Evolutionary conservation across 306 rosid species (phyloP), one percentile per base, ranked within the genome.

Genomic region (Quercus variabilis): DNA sequence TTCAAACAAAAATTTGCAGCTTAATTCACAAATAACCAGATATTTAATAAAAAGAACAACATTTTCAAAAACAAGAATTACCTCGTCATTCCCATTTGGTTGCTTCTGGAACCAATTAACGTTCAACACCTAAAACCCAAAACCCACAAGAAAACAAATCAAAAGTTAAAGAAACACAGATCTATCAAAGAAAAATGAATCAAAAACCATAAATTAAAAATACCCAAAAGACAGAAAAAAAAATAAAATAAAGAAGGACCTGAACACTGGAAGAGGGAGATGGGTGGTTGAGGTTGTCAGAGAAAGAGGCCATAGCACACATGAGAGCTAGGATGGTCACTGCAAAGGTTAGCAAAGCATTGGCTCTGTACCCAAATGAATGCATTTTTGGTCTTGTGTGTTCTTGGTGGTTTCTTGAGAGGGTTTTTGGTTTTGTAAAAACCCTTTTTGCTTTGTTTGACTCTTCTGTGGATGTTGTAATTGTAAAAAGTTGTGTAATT

Each of bases 61-160:
- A 41, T 25, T 38, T 38, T 7, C 0, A 41, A 41, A 71, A 33
- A 56, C 1, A 38, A 64, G 19, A 77, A 55, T 52, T 78, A 95
- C 99, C 94, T 95, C 99, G 69, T 93, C 98, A 57, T 95, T 89
- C 80, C 97, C 97, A 74, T 87, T 85, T 15, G 93, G 93, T 86
- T 95, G 99, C 90, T 91, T 91, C 88, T 89, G 96, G 71, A 93
- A 93, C 99, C 97, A 89, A 78, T 91, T 90, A 65, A 91, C 87
- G 52, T 89, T 90, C 90, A 89, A 73, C 1, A 93, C 98, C 99
- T 91, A 52, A 21, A 71, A 78, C 21, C 19, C 71, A 12, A 68
- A 69, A 65, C 38, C 4, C 4, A 60, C 9, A 59, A 28, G 62
- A 51, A 75, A 78, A 6, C 15, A 15, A 46, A 76, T 21, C 10